Conservation (phyloP, 306 rosid genomes). For the Oemleria cerasiformis region DNA sequence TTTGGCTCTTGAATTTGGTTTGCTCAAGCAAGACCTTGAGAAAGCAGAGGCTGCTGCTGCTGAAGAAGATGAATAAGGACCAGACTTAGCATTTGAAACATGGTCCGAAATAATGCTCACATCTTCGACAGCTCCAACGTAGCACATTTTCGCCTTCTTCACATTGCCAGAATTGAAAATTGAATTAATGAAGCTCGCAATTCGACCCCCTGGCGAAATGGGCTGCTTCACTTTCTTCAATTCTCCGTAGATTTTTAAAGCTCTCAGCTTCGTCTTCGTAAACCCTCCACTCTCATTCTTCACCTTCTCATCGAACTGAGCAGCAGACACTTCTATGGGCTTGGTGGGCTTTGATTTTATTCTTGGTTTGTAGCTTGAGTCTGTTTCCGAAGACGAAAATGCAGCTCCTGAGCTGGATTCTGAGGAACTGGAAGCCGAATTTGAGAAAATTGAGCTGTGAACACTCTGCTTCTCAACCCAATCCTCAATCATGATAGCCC, state of each 20-base stretch:
- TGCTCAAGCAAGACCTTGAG: conserved; percentile 65
- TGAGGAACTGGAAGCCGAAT: conserved; percentile 52
- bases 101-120: conserved; percentile 41
- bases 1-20: conserved; percentile 40
- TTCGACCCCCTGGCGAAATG: conserved; percentile 58
- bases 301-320: conserved; percentile 12
- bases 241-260: conserved; percentile 53
- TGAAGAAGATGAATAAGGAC: conserved; percentile 28
- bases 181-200: conserved; percentile 53
- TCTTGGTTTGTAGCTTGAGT: conserved; percentile 32
- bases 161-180: conserved; percentile 62
- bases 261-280: conserved; percentile 48
- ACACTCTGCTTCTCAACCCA: conserved; percentile 55
- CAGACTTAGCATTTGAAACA: conserved; percentile 34
- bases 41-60: conserved; percentile 35
- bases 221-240: conserved; percentile 76
- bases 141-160: conserved; percentile 73
- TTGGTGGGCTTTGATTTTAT: conserved; percentile 25
- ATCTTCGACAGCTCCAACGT: conserved; percentile 65
- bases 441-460: conserved; percentile 35
- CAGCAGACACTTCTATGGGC: conserved; percentile 14
- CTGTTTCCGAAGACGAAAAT: conserved; percentile 67
- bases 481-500: conserved; percentile 53
- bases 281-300: conserved; percentile 28
- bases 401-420: conserved; percentile 60